A percentile compares a stretch with the other conserved stretches of the same genome.
These are phyloP conservation scores for Podaxis rugospora DNA, from an alignment of 768 basidiomycete species.

Conservation along the genomic window DNA sequence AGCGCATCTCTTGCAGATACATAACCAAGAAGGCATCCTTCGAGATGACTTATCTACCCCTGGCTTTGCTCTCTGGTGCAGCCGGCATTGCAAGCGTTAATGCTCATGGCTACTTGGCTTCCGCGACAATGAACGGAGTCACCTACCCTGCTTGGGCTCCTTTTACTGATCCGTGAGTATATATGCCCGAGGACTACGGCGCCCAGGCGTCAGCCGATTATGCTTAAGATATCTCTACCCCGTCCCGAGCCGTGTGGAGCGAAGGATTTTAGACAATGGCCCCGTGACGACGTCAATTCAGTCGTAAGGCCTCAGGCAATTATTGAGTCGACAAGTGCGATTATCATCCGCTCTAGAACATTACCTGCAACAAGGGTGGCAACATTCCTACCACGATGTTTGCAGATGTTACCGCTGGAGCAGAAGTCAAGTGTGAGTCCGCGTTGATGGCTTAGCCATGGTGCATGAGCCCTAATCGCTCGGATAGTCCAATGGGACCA, in stretches of 20 bases:
- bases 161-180: constrained; percentile 12
- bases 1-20: neutral
- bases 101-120: constrained; percentile 13
- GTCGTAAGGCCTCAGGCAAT: neutral
- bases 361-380: constrained; percentile 20
- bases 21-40: neutral
- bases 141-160: constrained; percentile 14
- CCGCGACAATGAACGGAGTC: constrained; percentile 8
- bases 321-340: neutral
- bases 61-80: neutral
- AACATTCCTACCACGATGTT: constrained; percentile 16
- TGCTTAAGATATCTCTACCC: constrained; percentile 5
- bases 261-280: constrained; percentile 15
- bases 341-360: neutral
- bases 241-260: constrained; percentile 2
- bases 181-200: neutral
- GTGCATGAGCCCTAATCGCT: neutral
- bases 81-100: constrained; percentile 2
- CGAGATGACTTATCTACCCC: neutral
- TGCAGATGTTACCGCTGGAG: constrained; percentile 16
- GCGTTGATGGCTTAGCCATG: neutral
- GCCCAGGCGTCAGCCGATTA: neutral
- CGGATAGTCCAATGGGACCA: constrained; percentile 15
- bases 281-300: constrained; percentile 15
- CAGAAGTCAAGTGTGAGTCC: constrained; percentile 15